A percentile compares a stretch with the other conserved stretches of the same genome.
Evolutionary conservation across 768 basidiomycete genomes (phyloP).

Genomic region (Xanthoconium stramineum): DNA sequence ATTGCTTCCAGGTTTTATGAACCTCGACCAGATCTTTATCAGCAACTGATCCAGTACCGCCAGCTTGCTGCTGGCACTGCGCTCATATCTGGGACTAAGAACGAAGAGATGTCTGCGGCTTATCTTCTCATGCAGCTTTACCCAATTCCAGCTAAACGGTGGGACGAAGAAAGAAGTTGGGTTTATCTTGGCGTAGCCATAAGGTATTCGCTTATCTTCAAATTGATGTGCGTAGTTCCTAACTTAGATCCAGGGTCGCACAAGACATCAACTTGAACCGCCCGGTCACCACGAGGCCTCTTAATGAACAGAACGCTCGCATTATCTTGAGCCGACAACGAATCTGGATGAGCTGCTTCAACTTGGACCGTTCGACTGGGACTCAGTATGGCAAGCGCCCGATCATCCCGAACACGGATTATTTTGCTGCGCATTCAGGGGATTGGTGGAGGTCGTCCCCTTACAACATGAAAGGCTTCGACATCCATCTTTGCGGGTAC

Average conservation of each 20-base stretch:
- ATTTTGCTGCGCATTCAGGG: constrained; percentile 66
- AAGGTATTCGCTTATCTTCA: constrained; percentile 43
- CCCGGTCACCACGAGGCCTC: constrained; percentile 66
- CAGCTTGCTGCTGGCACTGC: constrained; percentile 76
- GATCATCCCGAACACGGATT: constrained; percentile 74
- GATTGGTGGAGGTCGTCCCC: constrained; percentile 69
- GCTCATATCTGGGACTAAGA: constrained; percentile 72
- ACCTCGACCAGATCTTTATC: constrained; percentile 67
- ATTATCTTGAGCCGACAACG: constrained; percentile 89
- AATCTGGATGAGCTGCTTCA: constrained; percentile 88
- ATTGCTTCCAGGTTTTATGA: constrained; percentile 80
- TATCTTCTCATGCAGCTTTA: constrained; percentile 80
- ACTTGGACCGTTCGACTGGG: constrained; percentile 85
- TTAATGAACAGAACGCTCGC: constrained; percentile 77
- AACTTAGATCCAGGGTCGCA: constrained; percentile 57
- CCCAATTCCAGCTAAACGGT: constrained; percentile 68
- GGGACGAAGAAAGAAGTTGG: constrained; percentile 92
- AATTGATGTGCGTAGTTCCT: neutral
- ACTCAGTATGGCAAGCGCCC: constrained; percentile 87
- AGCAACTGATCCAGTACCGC: constrained; percentile 68
- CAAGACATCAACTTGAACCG: constrained; percentile 88
- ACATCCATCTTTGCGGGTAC: constrained; percentile 78
- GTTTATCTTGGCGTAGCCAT: constrained; percentile 87
- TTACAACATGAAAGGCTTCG: constrained; percentile 69
- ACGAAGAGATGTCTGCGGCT: constrained; percentile 80